Percentiles rank a stretch among this genome's conserved stretches.
phyloP scores from a whole-genome alignment of 768 basidiomycete species.

The Strobilomyces dryophilus region DNA sequence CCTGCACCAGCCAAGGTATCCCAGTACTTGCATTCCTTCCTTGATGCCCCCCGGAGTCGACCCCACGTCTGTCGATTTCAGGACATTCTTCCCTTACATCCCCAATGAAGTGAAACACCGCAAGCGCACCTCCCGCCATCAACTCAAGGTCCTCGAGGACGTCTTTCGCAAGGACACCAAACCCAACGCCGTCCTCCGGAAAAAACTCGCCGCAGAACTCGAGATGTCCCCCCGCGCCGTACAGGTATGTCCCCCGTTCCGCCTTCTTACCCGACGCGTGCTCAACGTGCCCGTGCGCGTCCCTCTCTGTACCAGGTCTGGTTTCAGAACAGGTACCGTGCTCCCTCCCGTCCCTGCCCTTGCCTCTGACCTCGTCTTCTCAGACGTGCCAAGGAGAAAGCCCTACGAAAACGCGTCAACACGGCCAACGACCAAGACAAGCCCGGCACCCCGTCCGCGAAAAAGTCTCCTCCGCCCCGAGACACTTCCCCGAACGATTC shows the following conservation, averaged over 20 bases:
- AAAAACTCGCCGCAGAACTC: conserved; percentile 74
- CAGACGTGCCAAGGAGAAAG: conserved; percentile 85
- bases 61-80: conserved; percentile 67
- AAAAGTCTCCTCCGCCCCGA: conserved; percentile 12
- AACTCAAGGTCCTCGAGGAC: conserved; percentile 86
- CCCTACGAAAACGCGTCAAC: conserved; percentile 48
- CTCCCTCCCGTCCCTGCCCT: conserved; percentile 4
- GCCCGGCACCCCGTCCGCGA: not conserved
- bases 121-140: conserved; percentile 81
- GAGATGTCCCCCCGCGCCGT: conserved; percentile 94
- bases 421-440: conserved; percentile 18
- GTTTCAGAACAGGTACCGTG: conserved; percentile 78
- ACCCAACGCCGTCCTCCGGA: conserved; percentile 78
- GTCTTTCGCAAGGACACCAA: conserved; percentile 89
- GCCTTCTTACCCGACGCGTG: conserved; percentile 10
- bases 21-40: conserved; percentile 41
- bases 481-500: conserved; percentile 30
- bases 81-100: conserved; percentile 83
- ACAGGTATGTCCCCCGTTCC: conserved; percentile 55
- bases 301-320: conserved; percentile 64
- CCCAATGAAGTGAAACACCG: conserved; percentile 94
- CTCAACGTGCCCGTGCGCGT: conserved; percentile 14
- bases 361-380: conserved; percentile 9
- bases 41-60: conserved; percentile 53
- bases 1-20: conserved; percentile 27